These are phyloP conservation scores for Eleusine indica DNA, from an alignment of 176 grass and related monocot genomes.

Conservation along the genomic window DNA sequence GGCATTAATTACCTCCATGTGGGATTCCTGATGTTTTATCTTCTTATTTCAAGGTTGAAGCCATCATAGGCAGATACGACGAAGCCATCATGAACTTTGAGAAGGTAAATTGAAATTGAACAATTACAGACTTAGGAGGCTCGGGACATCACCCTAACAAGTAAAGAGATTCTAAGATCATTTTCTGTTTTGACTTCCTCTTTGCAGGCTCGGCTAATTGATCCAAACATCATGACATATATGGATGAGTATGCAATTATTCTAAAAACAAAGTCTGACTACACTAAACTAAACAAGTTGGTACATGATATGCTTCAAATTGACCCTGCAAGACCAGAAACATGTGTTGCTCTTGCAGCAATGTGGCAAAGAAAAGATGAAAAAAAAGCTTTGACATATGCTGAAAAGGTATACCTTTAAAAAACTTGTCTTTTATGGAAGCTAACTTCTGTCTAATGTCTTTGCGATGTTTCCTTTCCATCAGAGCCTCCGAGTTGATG, in stretches of 20 bases:
- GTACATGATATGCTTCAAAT: conserved; percentile 93
- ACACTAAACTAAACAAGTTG: conserved; percentile 88
- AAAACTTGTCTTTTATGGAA: conserved; percentile 10
- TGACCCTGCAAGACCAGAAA: conserved; percentile 89
- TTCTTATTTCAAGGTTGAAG: conserved; percentile 78
- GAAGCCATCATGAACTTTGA: conserved; percentile 97
- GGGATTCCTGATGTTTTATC: conserved; percentile 19
- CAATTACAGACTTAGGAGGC: conserved; percentile 26
- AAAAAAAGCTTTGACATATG: conserved; percentile 77
- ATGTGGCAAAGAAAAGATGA: conserved; percentile 97
- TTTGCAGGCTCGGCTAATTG: conserved; percentile 72
- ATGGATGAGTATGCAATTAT: conserved; percentile 99
- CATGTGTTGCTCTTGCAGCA: conserved; percentile 87
- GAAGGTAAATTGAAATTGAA: conserved; percentile 68
- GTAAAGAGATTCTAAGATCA: background rate
- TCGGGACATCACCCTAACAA: background rate
- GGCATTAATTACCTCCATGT: conserved; percentile 24
- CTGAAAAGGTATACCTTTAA: conserved; percentile 72
- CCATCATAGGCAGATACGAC: conserved; percentile 84
- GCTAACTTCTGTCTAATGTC: conserved; percentile 32
- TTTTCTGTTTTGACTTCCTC: conserved; percentile 13
- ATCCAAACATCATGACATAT: conserved; percentile 82
- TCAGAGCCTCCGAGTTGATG: conserved; percentile 88
- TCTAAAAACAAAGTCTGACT: conserved; percentile 82
- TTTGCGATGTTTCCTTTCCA: conserved; percentile 32